Percentiles rank a stretch among this genome's conserved stretches.
Evolutionary conservation across 441 rosid species (phyloP).

Genomic region (Gossypium schwendimanii): DNA sequence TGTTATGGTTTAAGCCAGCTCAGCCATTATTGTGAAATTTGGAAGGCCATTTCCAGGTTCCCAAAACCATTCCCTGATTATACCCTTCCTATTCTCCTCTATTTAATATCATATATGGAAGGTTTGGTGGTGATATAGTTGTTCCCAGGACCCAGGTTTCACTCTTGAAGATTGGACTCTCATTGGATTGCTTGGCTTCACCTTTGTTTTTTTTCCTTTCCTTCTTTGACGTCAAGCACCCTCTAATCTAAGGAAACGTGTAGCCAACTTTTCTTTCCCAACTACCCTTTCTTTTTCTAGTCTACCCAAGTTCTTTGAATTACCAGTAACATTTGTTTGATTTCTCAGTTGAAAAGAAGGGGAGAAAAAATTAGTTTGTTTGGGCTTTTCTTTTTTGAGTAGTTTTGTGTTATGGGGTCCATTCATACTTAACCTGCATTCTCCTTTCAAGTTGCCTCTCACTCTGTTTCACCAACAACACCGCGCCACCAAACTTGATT

Average conservation of each 20-base stretch:
- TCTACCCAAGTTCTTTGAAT: background rate
- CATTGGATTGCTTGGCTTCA: background rate
- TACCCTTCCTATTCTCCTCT: background rate
- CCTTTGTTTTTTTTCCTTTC: background rate
- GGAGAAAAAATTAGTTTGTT: too few relatives aligned
- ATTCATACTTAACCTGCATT: constrained; percentile 4
- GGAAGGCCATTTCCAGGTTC: background rate
- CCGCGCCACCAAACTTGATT: constrained; percentile 13
- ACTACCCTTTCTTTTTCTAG: constrained; percentile 1
- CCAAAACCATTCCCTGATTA: background rate
- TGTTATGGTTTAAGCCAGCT: background rate
- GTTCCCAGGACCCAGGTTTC: background rate
- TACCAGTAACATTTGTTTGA: background rate
- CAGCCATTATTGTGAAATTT: background rate
- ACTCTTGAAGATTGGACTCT: background rate
- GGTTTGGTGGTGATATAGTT: background rate
- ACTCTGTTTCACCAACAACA: constrained; percentile 25
- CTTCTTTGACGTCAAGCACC: background rate
- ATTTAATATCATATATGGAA: background rate
- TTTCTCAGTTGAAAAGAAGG: background rate
- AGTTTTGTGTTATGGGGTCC: constrained; percentile 23
- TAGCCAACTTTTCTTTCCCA: constrained; percentile 7
- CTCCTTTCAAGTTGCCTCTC: constrained; percentile 18
- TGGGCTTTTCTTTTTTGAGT: background rate
- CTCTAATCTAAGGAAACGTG: background rate